Conservation (phyloP, 257 asterid species). For the Pogostemon cablin region DNA sequence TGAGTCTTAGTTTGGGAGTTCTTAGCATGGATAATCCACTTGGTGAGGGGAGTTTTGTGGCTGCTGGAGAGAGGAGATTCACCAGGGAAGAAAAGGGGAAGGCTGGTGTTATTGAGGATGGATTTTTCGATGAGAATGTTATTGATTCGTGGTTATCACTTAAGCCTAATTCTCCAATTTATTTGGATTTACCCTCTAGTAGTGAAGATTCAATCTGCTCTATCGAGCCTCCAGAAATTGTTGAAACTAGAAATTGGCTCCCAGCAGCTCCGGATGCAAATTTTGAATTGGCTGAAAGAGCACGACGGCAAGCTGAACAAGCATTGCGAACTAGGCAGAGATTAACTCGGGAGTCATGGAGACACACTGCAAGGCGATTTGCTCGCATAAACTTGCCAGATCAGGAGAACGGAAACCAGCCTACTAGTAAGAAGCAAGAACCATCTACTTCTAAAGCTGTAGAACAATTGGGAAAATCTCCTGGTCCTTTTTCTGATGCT, state of each 20-base stretch:
- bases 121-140: slow-evolving; percentile 4
- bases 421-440: slow-evolving; percentile 42
- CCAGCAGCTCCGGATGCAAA: slow-evolving; percentile 14
- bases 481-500: slow-evolving; percentile 60
- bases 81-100: slow-evolving; percentile 59
- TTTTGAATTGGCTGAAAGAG: slow-evolving; percentile 18
- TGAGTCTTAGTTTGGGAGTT: slow-evolving; percentile 43
- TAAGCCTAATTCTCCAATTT: slow-evolving; percentile 27
- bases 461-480: slow-evolving; percentile 45
- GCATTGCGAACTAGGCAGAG: background rate
- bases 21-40: slow-evolving; percentile 28
- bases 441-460: slow-evolving; percentile 34
- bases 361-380: slow-evolving; percentile 45
- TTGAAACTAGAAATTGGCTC: slow-evolving; percentile 27
- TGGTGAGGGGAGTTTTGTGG: slow-evolving; percentile 39
- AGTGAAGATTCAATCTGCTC: slow-evolving; percentile 11
- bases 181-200: slow-evolving; percentile 29
- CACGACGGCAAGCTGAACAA: slow-evolving; percentile 20
- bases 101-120: slow-evolving; percentile 33
- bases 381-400: slow-evolving; percentile 42
- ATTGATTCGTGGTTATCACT: slow-evolving; percentile 56
- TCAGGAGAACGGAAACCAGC: slow-evolving; percentile 34
- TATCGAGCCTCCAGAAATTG: slow-evolving; percentile 24
- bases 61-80: slow-evolving; percentile 43
- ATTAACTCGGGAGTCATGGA: slow-evolving; percentile 4